Conservation (phyloP, 2,329 filamentous ascomycete species). For the Fusarium tricinctum region DNA sequence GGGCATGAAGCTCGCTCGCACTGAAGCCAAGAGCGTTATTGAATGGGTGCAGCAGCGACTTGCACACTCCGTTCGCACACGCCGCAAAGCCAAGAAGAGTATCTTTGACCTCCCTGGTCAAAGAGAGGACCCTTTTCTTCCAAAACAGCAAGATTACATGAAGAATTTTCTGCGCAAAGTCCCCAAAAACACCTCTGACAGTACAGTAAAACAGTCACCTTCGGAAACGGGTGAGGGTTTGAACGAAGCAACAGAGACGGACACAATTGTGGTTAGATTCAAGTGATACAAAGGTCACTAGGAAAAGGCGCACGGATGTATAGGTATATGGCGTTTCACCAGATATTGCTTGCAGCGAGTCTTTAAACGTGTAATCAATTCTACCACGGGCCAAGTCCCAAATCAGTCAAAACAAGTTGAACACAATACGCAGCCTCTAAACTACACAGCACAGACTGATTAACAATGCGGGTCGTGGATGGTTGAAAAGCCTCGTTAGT, state of each 20-base stretch:
- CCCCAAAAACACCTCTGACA: slow-evolving; percentile 8
- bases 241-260: slow-evolving; percentile 17
- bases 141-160: slow-evolving; percentile 65
- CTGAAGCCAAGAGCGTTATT: slow-evolving; percentile 81
- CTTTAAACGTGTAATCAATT: slow-evolving; percentile 47
- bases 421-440: slow-evolving; percentile 55
- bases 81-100: slow-evolving; percentile 66
- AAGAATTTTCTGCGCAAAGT: slow-evolving; percentile 59
- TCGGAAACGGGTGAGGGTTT: slow-evolving; percentile 2
- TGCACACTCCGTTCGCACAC: slow-evolving; percentile 77
- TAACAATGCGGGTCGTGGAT: slow-evolving; percentile 47
- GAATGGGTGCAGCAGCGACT: slow-evolving; percentile 83
- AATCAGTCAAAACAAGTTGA: slow-evolving; percentile 46
- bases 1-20: slow-evolving; percentile 78
- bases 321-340: slow-evolving; percentile 5
- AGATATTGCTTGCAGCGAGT: slow-evolving; percentile 25
- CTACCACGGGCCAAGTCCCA: slow-evolving; percentile 44
- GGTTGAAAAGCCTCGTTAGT: slow-evolving; percentile 38
- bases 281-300: slow-evolving; percentile 11
- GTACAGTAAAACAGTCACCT: slow-evolving; percentile 7
- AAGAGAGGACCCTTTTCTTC: slow-evolving; percentile 57
- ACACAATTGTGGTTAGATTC: slow-evolving; percentile 43
- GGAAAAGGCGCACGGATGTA: background rate
- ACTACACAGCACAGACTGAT: slow-evolving; percentile 50
- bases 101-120: slow-evolving; percentile 61